Evolutionary conservation across 805 yeast genomes (phyloP), one percentile per base, ranked within the genome.

Genomic region (Lipomyces orientalis): DNA sequence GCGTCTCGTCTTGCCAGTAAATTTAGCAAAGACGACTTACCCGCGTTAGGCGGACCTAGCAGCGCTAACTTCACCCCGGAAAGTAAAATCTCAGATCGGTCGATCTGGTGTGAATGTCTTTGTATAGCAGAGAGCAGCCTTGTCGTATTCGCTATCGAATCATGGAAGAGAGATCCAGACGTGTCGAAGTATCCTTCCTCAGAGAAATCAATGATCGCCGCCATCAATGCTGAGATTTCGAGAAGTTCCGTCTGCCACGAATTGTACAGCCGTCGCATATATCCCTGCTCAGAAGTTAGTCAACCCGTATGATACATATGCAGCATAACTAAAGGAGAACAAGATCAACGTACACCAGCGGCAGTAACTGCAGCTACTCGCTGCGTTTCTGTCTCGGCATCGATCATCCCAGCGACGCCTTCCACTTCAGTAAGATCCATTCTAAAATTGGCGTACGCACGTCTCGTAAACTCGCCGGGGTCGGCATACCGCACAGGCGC

Each of bases 41-140:
- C 99, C 0, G 97, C 97, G 77, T 95, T 95, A 0, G 99, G 97
- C 6, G 97, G 95, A 0, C 99, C 99, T 14, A 93, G 71, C 9
- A 95, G 79, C 0, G 89, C 87, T 33, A 93, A 74, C 65, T 86
- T 86, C 35, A 94, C 87, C 0, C 99, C 99, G 31, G 84, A 81
- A 54, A 88, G 77, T 16, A 94, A 77, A 0, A 93, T 80, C 71
- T 88, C 90, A 0, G 91, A 85, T 63, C 86, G 79, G 52, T 81
- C 81, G 4, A 88, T 85, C 73, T 82, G 85, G 14, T 75, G 65
- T 29, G 82, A 65, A 67, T 83, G 84, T 1, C 60, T 57, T 0
- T 74, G 65, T 14, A 93, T 81, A 39, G 88, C 87, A 0, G 2
- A 4, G 19, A 82, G 77, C 12, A 93, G 73, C 0, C 22, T 19